Base-by-base conservation (phyloP, 2,329 filamentous ascomycete genomes). In the Colletotrichum euphorbiae region DNA sequence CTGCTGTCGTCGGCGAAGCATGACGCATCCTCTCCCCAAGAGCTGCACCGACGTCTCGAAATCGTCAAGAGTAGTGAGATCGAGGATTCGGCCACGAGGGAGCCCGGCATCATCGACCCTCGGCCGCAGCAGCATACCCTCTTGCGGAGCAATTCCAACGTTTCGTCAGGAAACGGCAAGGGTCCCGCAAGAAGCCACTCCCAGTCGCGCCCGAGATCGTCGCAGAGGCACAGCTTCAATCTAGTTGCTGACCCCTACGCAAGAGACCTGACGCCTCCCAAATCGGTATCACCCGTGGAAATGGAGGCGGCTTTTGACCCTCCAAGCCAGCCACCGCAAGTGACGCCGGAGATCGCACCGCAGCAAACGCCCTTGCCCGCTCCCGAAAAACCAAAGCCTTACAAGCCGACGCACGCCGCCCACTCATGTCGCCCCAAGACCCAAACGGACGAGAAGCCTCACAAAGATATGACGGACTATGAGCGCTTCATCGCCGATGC, bases 401-500 rank as follows among this genome's bases (percentile, higher is more conserved):
- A 40, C 51, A 48, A 12, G 45, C 45, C 57, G 11, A 42, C 40
- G 11, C 48, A 58, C 12, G 12, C 36, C 5, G 43, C 15, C 19
- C 5, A n/a, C n/a, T 33, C 46, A 24, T 51, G 13, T 13, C 42
- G 55, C 1, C 54, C 55, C 21, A 51, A 60, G 7, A n/a, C 33
- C 3, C 55, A 48, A 4, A 11, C 33, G 21, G 43, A 66, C 28
- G 52, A 55, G 24, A 7, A 17, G 19, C 13, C 28, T 24, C 28
- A 21, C 17, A 52, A 13, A 33, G 56, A 56, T 13, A 52, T 54
- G 67, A 56, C 65, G 12, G 75, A 77, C 61, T 77, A 71, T 46
- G 73, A 77, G 50, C 59, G 70, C 1, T 77, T 77, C 50, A 55
- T 77, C 9, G 72, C 73, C 6, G 71, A 70, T 17, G 76, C 76